Evolutionary conservation across 192 early-diverging fungal genomes (phyloP).

Genomic region (Podila epicladia): DNA sequence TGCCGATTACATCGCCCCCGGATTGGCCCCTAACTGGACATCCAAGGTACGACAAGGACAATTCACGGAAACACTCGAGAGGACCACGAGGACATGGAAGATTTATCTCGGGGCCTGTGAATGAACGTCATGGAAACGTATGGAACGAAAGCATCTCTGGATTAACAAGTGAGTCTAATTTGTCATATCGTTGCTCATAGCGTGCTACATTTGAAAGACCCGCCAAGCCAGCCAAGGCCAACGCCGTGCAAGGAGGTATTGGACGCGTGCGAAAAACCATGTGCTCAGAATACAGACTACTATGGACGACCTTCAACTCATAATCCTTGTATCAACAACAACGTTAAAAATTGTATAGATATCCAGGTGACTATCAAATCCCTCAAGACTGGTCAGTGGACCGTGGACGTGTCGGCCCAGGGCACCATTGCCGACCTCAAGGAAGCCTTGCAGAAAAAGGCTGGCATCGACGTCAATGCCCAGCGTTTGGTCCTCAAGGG

Average conservation of each 20-base stretch:
- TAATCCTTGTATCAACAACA: background rate
- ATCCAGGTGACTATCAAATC: constrained; percentile 56
- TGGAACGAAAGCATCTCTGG: background rate
- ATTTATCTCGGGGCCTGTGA: background rate
- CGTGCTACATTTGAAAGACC: constrained; percentile 44
- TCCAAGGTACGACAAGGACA: constrained; percentile 34
- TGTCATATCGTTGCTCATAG: background rate
- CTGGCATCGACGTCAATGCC: constrained; percentile 31
- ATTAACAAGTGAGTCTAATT: background rate
- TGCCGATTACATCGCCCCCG: constrained; percentile 25
- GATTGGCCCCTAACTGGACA: constrained; percentile 39
- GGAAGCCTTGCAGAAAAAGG: constrained; percentile 39
- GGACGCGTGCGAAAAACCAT: background rate
- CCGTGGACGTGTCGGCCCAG: constrained; percentile 41
- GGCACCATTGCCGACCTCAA: constrained; percentile 54
- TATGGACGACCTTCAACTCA: background rate
- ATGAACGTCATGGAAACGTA: background rate
- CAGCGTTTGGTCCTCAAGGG: constrained; percentile 71
- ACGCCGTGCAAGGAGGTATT: constrained; percentile 37
- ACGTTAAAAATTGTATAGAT: constrained; percentile 1
- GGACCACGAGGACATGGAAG: background rate
- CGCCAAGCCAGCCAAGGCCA: constrained; percentile 19
- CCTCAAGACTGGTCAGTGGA: constrained; percentile 54
- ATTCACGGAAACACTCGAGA: background rate
- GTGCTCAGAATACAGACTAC: background rate